phyloP scores from a whole-genome alignment of 177 flowering plant species.

The Vitis hybrid region DNA sequence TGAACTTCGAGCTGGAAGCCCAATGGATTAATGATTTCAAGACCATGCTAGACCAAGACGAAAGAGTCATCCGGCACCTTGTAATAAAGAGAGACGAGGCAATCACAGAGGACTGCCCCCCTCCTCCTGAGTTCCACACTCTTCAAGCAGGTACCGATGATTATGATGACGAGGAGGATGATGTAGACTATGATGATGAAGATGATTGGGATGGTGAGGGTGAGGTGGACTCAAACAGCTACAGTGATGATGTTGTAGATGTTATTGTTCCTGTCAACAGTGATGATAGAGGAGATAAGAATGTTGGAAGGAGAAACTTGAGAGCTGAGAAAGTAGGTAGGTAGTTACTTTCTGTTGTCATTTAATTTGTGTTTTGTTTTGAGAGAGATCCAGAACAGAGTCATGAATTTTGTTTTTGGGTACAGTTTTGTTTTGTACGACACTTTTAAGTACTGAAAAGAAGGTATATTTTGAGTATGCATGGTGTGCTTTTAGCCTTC shows the following conservation, averaged over 20 bases:
- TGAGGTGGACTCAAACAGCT: conserved; percentile 3
- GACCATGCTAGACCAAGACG: conserved; percentile 81
- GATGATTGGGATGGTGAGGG: conserved; percentile 31
- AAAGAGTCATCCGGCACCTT: conserved; percentile 90
- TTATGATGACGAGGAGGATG: conserved; percentile 42
- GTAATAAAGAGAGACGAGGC: conserved; percentile 85
- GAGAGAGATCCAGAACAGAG: neutral
- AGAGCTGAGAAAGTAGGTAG: conserved; percentile 36
- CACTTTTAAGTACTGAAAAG: no score
- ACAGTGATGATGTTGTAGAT: conserved; percentile 21
- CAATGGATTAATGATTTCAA: conserved; percentile 86
- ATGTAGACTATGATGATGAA: conserved; percentile 37
- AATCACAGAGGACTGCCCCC: conserved; percentile 78
- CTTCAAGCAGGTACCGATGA: conserved; percentile 44
- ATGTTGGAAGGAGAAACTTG: conserved; percentile 14
- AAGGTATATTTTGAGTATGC: no score
- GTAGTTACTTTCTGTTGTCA: conserved; percentile 10
- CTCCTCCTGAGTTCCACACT: conserved; percentile 81
- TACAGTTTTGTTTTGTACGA: no score
- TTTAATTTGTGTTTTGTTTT: neutral
- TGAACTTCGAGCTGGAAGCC: conserved; percentile 94
- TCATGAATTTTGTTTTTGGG: neutral
- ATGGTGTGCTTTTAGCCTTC: no score
- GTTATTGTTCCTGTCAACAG: neutral
- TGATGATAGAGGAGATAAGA: conserved; percentile 10